A percentile compares a stretch with the other conserved stretches of the same genome.
phyloP scores from a whole-genome alignment of 2,329 filamentous ascomycete genomes.

The Calycina herbarum region DNA sequence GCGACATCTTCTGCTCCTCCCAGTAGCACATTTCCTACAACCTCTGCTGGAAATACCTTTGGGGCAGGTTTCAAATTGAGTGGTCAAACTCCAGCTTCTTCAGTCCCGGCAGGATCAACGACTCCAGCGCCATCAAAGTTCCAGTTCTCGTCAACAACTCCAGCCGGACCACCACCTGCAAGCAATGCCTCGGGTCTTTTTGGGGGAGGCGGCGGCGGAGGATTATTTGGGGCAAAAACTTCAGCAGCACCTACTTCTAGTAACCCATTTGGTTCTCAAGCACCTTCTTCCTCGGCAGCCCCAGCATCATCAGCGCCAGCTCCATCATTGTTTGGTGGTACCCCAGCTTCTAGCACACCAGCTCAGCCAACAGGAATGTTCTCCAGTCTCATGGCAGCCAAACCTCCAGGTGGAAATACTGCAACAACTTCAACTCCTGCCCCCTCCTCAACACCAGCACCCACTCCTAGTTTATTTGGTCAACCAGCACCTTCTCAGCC shows the following conservation, averaged over 20 bases:
- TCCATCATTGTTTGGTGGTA: slow-evolving; percentile 12
- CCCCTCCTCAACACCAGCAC: not conserved
- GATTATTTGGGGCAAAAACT: slow-evolving; percentile 23
- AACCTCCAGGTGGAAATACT: slow-evolving; percentile 3
- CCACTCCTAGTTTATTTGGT: not conserved
- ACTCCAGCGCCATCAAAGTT: slow-evolving; percentile 32
- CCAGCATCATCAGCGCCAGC: slow-evolving; percentile 13
- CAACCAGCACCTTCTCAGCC: slow-evolving; percentile 1
- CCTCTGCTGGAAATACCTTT: slow-evolving; percentile 15
- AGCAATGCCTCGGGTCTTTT: slow-evolving; percentile 23
- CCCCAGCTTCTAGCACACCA: slow-evolving; percentile 9
- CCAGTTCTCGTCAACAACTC: slow-evolving; percentile 35
- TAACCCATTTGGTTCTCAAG: slow-evolving; percentile 11
- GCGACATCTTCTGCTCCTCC: slow-evolving; percentile 30
- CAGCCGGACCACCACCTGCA: slow-evolving; percentile 36
- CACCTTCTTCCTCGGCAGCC: slow-evolving; percentile 12
- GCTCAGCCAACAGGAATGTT: not conserved
- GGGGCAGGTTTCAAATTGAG: slow-evolving; percentile 8
- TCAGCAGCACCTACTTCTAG: slow-evolving; percentile 9
- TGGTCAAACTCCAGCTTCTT: slow-evolving; percentile 5
- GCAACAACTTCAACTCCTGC: slow-evolving; percentile 10
- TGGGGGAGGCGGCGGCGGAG: slow-evolving; percentile 13
- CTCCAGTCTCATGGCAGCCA: slow-evolving; percentile 7
- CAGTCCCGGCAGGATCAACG: slow-evolving; percentile 30
- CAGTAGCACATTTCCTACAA: not conserved